These are phyloP conservation scores for Tulasnella sp. DNA, from an alignment of 768 basidiomycete genomes.

Conservation along the genomic window DNA sequence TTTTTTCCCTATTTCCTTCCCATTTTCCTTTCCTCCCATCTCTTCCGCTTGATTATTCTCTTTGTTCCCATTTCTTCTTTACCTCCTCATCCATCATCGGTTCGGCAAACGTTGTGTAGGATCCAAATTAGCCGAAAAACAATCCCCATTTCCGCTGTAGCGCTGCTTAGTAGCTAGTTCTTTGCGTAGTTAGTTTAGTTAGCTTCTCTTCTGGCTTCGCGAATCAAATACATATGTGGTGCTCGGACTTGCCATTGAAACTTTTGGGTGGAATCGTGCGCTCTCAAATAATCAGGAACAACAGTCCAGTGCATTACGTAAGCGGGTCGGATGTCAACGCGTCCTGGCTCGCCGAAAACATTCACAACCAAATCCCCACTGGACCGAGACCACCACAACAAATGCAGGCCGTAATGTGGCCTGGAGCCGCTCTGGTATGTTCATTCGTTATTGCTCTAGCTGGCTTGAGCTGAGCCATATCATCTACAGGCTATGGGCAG, in stretches of 20 bases:
- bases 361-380: not conserved
- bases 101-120: conserved; percentile 1
- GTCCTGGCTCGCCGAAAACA: not conserved
- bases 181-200: conserved; percentile 10
- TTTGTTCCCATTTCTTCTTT: conserved; percentile 1
- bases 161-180: conserved; percentile 10
- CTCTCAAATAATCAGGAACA: not conserved
- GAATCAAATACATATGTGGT: conserved; percentile 8
- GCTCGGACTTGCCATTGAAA: not conserved
- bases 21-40: not conserved
- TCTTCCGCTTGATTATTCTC: conserved; percentile 8
- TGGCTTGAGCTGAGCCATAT: not conserved
- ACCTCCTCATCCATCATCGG: not conserved
- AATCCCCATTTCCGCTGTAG: not conserved
- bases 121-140: not conserved
- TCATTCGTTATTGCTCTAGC: not conserved
- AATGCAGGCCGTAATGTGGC: conserved; percentile 14
- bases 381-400: not conserved
- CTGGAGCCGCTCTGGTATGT: not conserved
- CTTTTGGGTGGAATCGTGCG: not conserved
- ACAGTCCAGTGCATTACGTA: not conserved
- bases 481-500: not conserved
- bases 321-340: not conserved
- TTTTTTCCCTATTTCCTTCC: not conserved
- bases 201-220: not conserved